These are phyloP conservation scores for Sporopachydermia cereana DNA, from an alignment of 1,139 yeast species.

Conservation along the genomic window DNA sequence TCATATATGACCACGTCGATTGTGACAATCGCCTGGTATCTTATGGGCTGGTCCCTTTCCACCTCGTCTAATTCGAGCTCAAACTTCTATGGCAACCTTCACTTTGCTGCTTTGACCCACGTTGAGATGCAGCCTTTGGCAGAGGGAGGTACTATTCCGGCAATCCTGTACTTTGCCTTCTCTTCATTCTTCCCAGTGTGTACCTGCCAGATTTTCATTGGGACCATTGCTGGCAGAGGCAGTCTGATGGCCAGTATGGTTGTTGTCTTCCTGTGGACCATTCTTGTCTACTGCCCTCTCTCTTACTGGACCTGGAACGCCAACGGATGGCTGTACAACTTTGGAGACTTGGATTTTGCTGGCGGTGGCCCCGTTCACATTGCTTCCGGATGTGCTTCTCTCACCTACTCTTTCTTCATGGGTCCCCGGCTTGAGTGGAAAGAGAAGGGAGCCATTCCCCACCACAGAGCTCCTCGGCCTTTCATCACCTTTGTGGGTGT, in stretches of 20 bases:
- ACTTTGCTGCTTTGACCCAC: conserved; percentile 29
- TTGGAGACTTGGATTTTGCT: conserved; percentile 36
- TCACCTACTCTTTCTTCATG: conserved; percentile 31
- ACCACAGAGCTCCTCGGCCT: conserved; percentile 28
- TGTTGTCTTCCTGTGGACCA: conserved; percentile 30
- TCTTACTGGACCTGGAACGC: conserved; percentile 36
- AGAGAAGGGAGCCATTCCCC: conserved; percentile 20
- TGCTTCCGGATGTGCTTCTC: conserved; percentile 32
- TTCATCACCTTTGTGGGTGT: conserved; percentile 35
- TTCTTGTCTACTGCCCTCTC: conserved; percentile 33
- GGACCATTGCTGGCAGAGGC: conserved; percentile 35
- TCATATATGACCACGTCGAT: conserved; percentile 30
- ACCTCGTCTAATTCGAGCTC: conserved; percentile 29
- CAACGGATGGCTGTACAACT: conserved; percentile 32
- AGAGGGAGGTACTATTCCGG: conserved; percentile 30
- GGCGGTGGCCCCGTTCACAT: conserved; percentile 43
- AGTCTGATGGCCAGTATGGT: conserved; percentile 31
- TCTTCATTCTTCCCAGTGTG: conserved; percentile 35
- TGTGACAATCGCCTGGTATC: conserved; percentile 32
- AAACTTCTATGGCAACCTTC: conserved; percentile 28
- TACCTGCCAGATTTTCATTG: conserved; percentile 36
- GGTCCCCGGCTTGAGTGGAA: conserved; percentile 31
- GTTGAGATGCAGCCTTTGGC: conserved; percentile 29
- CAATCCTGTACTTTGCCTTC: conserved; percentile 31
- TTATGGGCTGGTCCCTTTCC: conserved; percentile 34